Evolutionary conservation across 2,329 filamentous ascomycete species (phyloP).

Genomic region (Exophiala dermatitidis): DNA sequence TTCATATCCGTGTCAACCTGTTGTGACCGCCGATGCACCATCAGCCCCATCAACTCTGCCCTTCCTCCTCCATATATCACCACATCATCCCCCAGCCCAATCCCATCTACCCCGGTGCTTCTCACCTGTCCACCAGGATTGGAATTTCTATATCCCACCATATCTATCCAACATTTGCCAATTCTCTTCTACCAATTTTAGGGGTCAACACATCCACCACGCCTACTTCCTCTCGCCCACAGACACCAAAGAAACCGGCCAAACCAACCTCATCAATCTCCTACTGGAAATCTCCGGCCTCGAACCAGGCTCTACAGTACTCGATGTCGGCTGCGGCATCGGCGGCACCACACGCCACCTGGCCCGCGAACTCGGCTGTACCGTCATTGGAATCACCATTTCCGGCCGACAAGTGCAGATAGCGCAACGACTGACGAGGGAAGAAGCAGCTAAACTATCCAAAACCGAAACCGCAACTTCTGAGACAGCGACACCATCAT

Average conservation of each 20-base stretch:
- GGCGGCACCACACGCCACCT: constrained; percentile 54
- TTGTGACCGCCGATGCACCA: no score
- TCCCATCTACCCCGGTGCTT: neutral
- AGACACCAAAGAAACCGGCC: constrained; percentile 53
- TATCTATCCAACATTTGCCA: constrained; percentile 4
- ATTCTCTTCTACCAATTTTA: constrained; percentile 25
- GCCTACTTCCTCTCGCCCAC: constrained; percentile 49
- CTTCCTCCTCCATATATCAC: neutral
- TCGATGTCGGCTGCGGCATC: constrained; percentile 56
- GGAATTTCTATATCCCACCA: neutral
- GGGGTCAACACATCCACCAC: constrained; percentile 59
- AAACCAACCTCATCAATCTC: constrained; percentile 51
- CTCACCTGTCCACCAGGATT: neutral
- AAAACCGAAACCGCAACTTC: neutral
- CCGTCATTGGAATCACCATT: constrained; percentile 55
- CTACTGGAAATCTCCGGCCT: constrained; percentile 46
- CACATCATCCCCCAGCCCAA: no score
- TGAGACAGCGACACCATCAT: neutral
- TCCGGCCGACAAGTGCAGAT: constrained; percentile 54
- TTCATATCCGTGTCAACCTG: no score
- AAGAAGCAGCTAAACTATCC: constrained; percentile 16
- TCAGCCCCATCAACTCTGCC: no score
- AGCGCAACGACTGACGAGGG: constrained; percentile 45
- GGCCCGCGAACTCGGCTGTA: constrained; percentile 46
- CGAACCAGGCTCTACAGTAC: constrained; percentile 35